phyloP scores from a whole-genome alignment of 176 grass and related monocot genomes.

The Zoysia japonica region DNA sequence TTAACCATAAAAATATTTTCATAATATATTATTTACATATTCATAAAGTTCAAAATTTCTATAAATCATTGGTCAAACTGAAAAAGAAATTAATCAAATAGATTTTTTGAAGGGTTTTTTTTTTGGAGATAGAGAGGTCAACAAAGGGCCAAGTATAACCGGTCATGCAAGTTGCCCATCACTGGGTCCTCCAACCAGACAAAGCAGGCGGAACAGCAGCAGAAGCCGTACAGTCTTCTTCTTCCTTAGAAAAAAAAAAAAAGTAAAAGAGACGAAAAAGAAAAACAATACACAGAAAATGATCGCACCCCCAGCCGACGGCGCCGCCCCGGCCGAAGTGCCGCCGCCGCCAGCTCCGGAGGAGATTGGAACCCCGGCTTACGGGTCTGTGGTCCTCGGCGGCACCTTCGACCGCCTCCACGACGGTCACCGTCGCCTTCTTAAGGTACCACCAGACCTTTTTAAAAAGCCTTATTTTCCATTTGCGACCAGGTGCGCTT shows the following conservation, averaged over 20 bases:
- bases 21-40: no score
- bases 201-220: background rate
- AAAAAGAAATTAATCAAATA: no score
- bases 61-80: no score
- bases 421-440: constrained; percentile 63
- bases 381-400: constrained; percentile 54
- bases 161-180: no score
- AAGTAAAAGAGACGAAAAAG: background rate
- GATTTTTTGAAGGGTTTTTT: no score
- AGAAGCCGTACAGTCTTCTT: background rate
- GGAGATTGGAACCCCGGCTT: constrained; percentile 1
- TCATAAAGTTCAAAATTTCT: no score
- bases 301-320: constrained; percentile 19
- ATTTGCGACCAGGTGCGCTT: background rate
- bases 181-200: no score
- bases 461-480: background rate
- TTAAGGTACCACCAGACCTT: constrained; percentile 39
- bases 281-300: constrained; percentile 8
- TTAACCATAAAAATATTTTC: no score
- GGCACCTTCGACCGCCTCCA: constrained; percentile 79
- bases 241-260: background rate
- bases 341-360: constrained; percentile 6
- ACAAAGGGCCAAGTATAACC: no score
- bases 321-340: constrained; percentile 7
- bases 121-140: no score